Conservation (phyloP, 2,329 filamentous ascomycete species). For the Fusarium solani-melongenae region DNA sequence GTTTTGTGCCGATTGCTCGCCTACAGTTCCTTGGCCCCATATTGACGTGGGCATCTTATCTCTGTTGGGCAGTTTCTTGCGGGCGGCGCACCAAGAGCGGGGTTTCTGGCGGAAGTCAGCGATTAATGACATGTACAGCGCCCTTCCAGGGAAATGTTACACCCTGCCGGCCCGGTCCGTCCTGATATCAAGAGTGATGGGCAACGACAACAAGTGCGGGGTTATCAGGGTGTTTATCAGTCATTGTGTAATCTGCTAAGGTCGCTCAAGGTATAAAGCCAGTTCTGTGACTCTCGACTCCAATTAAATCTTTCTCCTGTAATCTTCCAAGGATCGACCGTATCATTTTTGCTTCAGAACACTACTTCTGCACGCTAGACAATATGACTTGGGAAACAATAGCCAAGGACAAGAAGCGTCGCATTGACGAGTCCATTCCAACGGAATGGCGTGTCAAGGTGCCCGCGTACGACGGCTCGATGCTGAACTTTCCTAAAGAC, state of each 20-base stretch:
- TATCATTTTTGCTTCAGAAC: neutral
- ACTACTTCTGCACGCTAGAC: too few species aligned
- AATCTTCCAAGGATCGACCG: neutral
- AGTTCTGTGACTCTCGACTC: too few species aligned
- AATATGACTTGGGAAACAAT: constrained; percentile 9
- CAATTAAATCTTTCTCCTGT: neutral
- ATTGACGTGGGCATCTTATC: neutral
- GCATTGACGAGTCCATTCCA: constrained; percentile 17
- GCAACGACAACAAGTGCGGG: neutral
- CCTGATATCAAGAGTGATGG: neutral
- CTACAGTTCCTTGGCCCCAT: too few species aligned
- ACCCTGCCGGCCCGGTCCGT: neutral
- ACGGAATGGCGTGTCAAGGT: constrained; percentile 17
- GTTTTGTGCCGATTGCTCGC: too few species aligned
- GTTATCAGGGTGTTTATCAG: neutral
- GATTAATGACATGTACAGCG: neutral
- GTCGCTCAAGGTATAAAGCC: neutral
- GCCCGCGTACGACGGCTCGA: neutral
- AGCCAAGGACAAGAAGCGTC: constrained; percentile 16
- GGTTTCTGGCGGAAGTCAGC: neutral
- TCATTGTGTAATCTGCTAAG: neutral
- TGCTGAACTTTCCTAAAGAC: constrained; percentile 10
- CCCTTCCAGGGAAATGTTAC: neutral
- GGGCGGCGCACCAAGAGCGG: neutral
- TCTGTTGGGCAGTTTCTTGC: neutral